phyloP scores from a whole-genome alignment of 495 filamentous ascomycete genomes.

The Podospora conica region DNA sequence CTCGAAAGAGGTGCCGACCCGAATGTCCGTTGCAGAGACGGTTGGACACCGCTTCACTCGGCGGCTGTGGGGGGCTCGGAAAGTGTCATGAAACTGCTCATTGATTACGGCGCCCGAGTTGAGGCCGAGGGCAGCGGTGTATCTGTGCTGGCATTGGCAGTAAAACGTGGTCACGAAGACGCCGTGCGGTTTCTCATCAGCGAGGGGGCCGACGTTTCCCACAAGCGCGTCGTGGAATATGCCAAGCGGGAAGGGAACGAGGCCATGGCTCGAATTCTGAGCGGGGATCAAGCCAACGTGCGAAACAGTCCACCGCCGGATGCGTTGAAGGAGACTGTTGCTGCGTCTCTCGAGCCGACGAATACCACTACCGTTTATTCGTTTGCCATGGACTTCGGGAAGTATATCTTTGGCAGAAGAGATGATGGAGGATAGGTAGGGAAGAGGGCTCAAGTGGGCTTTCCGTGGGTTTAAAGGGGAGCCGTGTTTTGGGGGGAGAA shows the following conservation, averaged over 20 bases:
- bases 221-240: not conserved
- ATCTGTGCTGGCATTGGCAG: not conserved
- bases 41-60: not conserved
- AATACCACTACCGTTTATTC: too few species aligned
- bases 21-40: not conserved
- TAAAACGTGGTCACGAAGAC: not conserved
- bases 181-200: not conserved
- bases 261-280: not conserved
- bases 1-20: not conserved
- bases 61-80: too few species aligned
- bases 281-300: too few species aligned
- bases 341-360: too few species aligned
- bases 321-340: not conserved
- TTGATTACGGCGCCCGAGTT: not conserved
- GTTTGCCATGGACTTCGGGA: too few species aligned
- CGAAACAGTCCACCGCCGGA: not conserved
- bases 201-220: not conserved
- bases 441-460: too few species aligned
- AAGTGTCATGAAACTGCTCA: not conserved
- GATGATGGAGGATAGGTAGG: too few species aligned
- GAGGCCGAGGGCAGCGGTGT: not conserved
- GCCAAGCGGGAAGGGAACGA: not conserved
- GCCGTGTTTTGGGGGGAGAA: too few species aligned
- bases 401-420: too few species aligned
- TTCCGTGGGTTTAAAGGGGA: too few species aligned